Evolutionary conservation across 1,284 basidiomycete species (phyloP).

Genomic region (Ganoderma multipileum): DNA sequence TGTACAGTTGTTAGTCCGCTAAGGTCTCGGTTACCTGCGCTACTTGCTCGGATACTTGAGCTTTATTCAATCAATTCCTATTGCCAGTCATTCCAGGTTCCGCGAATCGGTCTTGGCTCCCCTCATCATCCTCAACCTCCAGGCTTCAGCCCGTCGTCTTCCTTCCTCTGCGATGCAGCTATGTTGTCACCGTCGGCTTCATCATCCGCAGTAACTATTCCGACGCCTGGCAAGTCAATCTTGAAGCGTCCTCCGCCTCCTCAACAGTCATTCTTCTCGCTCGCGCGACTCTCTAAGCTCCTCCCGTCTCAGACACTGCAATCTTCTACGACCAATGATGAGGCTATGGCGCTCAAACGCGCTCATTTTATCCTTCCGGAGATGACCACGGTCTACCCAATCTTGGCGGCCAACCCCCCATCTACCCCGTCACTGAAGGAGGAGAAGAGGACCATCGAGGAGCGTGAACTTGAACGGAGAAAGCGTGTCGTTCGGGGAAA

Average conservation of each 20-base stretch:
- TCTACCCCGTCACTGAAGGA: conserved; percentile 77
- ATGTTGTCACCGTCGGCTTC: conserved; percentile 60
- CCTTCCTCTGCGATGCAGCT: conserved; percentile 34
- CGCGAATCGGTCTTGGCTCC: conserved; percentile 7
- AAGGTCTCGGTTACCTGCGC: not conserved
- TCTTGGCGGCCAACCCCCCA: conserved; percentile 81
- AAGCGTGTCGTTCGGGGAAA: conserved; percentile 65
- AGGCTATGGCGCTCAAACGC: conserved; percentile 70
- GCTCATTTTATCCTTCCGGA: conserved; percentile 88
- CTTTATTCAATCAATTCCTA: not conserved
- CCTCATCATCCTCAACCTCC: conserved; percentile 18
- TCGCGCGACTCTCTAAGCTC: conserved; percentile 66
- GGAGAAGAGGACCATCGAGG: conserved; percentile 75
- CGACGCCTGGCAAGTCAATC: conserved; percentile 78
- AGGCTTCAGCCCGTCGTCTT: conserved; percentile 13
- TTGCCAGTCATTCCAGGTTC: conserved; percentile 12
- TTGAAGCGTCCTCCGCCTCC: conserved; percentile 77
- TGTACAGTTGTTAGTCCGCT: not conserved
- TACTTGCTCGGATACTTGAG: not conserved
- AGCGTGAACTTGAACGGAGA: conserved; percentile 68
- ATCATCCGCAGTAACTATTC: conserved; percentile 78
- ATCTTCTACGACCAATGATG: conserved; percentile 43
- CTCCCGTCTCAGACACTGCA: conserved; percentile 54
- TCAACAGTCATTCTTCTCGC: conserved; percentile 72
- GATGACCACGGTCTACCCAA: conserved; percentile 86